Base-by-base conservation (phyloP, 2,329 filamentous ascomycete species). In the Herpotrichia juniperi region DNA sequence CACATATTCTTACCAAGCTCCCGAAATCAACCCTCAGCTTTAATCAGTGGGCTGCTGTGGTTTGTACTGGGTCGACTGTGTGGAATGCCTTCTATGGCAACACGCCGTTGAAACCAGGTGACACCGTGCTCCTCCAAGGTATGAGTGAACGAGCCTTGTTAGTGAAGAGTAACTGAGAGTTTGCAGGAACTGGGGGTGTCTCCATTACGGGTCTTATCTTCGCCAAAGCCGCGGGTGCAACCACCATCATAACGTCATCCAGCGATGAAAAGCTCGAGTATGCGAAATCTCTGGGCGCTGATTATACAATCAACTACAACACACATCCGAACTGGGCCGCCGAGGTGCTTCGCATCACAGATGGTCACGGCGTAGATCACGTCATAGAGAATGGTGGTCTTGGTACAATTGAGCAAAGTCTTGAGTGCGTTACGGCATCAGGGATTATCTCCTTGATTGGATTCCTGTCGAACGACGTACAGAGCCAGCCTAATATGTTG, bases 191-290 rank as follows among this genome's bases (percentile, higher is more conserved):
- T 5, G 71, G 73, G 0, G 78, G 79, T 68, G 68, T 71, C 55
- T 70, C 61, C 7, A 58, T 72, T 40, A 63, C 62, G 26, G 69
- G 64, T 8, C 54, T 63, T 2, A 44, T 54, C 6, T 21, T 81
- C 48, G 80, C 76, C 12, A 79, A 78, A 57, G 80, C 80, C 7
- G 68, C 70, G 1, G 78, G 72, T 10, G 75, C 74, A 0, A 73
- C 63, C 58, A 78, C 77, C 1, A 81, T 81, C 26, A 75, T 81
- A 37, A 82, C 79, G 0, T 81, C 79, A 1, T 82, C 81, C 0
- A 79, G 76, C 3, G 78, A 83, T 54, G 58, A 69, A 2, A 83
- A 84, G 57, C 71, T 82, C 5, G 59, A 68, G 6, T 43, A 64
- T 3, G 73, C 71, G 7, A 69, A 72, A 53, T 47, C 61, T 12